phyloP scores from a whole-genome alignment of 768 basidiomycete species.

The Fomitopsis serialis region DNA sequence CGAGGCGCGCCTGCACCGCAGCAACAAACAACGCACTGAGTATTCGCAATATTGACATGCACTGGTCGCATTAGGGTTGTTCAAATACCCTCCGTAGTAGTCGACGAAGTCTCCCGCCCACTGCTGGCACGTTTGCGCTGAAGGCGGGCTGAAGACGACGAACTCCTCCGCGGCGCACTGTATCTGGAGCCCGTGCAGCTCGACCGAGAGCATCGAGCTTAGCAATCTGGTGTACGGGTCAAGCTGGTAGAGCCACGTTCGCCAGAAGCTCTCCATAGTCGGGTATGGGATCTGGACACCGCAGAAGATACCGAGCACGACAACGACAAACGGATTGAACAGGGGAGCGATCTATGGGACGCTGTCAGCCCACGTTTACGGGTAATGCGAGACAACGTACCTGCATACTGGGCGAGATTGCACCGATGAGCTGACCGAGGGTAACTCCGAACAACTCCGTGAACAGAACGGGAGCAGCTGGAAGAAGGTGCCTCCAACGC shows the following conservation, averaged over 20 bases:
- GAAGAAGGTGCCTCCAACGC: slow-evolving; percentile 62
- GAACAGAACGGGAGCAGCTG: slow-evolving; percentile 65
- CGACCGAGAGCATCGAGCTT: slow-evolving; percentile 71
- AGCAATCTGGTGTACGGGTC: slow-evolving; percentile 67
- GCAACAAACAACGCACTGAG: slow-evolving; percentile 22
- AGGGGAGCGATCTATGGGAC: slow-evolving; percentile 54
- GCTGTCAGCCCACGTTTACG: neutral
- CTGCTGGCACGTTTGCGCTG: slow-evolving; percentile 61
- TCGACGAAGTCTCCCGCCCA: slow-evolving; percentile 70
- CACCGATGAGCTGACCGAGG: slow-evolving; percentile 68
- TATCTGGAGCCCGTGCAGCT: slow-evolving; percentile 66
- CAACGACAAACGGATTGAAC: slow-evolving; percentile 70
- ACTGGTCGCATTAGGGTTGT: slow-evolving; percentile 53
- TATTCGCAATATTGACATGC: slow-evolving; percentile 75
- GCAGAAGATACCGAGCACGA: slow-evolving; percentile 68
- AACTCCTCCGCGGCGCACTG: slow-evolving; percentile 66
- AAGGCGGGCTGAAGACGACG: slow-evolving; percentile 63
- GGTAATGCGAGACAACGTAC: slow-evolving; percentile 24
- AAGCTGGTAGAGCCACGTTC: slow-evolving; percentile 72
- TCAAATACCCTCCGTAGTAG: slow-evolving; percentile 66
- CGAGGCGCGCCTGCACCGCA: neutral
- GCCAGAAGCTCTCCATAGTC: slow-evolving; percentile 61
- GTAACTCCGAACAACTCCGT: slow-evolving; percentile 71
- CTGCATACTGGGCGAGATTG: slow-evolving; percentile 71
- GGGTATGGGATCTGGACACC: slow-evolving; percentile 76